phyloP scores from a whole-genome alignment of 352 stramenopile genomes.

The Phytophthora ohioensis region DNA sequence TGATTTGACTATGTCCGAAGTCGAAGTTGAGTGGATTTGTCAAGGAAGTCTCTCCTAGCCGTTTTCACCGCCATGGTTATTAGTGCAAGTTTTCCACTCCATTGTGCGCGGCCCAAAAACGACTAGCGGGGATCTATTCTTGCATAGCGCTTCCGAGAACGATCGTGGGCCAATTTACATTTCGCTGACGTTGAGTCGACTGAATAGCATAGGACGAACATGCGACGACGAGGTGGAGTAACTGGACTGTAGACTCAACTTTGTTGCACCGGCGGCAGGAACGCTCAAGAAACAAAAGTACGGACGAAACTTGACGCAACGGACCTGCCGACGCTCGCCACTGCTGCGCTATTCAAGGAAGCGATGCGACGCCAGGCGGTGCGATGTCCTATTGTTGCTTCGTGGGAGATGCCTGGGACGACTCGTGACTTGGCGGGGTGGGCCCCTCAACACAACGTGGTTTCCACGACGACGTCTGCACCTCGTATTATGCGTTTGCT shows the following conservation, averaged over 20 bases:
- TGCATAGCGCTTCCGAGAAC: not conserved
- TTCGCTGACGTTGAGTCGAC: constrained; percentile 2
- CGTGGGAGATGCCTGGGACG: constrained; percentile 19
- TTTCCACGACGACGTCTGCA: constrained; percentile 17
- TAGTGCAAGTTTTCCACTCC: constrained; percentile 1
- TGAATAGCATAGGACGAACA: constrained; percentile 8
- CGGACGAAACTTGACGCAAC: constrained; percentile 33
- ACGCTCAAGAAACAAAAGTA: constrained; percentile 29
- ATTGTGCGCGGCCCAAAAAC: not conserved
- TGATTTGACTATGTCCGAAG: constrained; percentile 14
- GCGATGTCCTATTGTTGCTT: constrained; percentile 30
- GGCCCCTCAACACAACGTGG: constrained; percentile 13
- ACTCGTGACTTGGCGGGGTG: constrained; percentile 8
- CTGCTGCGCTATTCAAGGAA: constrained; percentile 32
- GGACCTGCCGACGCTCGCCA: constrained; percentile 20
- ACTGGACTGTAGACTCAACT: not conserved
- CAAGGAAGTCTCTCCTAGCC: not conserved
- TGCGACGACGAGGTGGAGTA: constrained; percentile 12
- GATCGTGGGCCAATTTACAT: not conserved
- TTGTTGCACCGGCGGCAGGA: constrained; percentile 16
- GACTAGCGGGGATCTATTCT: not conserved
- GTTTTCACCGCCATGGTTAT: not conserved
- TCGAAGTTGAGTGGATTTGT: constrained; percentile 22
- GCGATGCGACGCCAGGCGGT: not conserved
- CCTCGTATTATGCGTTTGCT: constrained; percentile 15